These are phyloP conservation scores for Plenodomus lindquistii DNA, from an alignment of 2,329 filamentous ascomycete species.

Conservation along the genomic window DNA sequence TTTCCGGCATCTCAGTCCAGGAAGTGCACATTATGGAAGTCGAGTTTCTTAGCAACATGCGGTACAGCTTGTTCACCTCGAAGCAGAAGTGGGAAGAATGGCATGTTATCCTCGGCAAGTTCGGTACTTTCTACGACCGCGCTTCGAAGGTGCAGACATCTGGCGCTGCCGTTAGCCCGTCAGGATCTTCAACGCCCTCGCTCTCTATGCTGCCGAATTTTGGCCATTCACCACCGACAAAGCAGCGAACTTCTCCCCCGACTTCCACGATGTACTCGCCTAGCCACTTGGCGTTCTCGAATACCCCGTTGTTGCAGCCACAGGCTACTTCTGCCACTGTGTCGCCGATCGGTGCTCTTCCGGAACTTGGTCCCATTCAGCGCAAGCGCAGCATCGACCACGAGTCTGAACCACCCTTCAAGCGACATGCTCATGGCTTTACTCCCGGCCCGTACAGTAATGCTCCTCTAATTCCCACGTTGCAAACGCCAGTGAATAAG, in stretches of 20 bases:
- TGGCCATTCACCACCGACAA: conserved; percentile 55
- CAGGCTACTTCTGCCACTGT: conserved; percentile 49
- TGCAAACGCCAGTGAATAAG: conserved; percentile 40
- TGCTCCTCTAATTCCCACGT: conserved; percentile 38
- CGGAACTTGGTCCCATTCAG: conserved; percentile 46
- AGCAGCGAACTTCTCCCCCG: conserved; percentile 57
- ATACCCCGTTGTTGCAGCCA: conserved; percentile 45
- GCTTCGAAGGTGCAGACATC: conserved; percentile 58
- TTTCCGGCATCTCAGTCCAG: conserved; percentile 88
- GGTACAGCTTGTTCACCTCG: conserved; percentile 88
- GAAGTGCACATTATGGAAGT: conserved; percentile 99
- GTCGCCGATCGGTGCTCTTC: conserved; percentile 49
- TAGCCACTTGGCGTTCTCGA: conserved; percentile 48
- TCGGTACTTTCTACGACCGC: conserved; percentile 79
- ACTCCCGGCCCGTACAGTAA: conserved; percentile 43
- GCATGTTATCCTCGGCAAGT: conserved; percentile 80
- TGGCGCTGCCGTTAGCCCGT: conserved; percentile 39
- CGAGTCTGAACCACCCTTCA: conserved; percentile 59
- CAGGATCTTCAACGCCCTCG: conserved; percentile 37
- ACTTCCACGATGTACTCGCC: conserved; percentile 47
- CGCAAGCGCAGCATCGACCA: conserved; percentile 65
- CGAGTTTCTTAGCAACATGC: conserved; percentile 98
- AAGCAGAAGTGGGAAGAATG: conserved; percentile 85
- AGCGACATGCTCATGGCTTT: conserved; percentile 51
- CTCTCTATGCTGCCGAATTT: conserved; percentile 50